phyloP scores from a whole-genome alignment of 2,329 filamentous ascomycete species.

The Ophiostoma sp. region DNA sequence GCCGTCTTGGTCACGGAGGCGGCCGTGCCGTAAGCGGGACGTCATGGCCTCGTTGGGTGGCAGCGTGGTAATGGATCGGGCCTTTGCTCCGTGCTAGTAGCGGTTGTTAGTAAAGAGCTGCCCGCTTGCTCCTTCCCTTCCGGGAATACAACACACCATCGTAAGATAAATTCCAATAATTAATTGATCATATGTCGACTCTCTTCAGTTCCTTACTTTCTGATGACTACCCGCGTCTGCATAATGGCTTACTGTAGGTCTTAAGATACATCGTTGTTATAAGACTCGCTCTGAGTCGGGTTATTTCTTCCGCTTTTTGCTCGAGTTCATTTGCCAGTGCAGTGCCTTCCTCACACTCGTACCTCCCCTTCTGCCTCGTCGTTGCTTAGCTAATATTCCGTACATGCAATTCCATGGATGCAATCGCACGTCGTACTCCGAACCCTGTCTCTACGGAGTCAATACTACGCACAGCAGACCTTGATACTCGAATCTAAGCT shows the following conservation, averaged over 20 bases:
- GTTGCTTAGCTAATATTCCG: too few species aligned
- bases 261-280: too few species aligned
- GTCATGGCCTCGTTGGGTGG: neutral
- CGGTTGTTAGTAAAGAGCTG: neutral
- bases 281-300: too few species aligned
- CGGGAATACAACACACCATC: slow-evolving; percentile 12
- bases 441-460: too few species aligned
- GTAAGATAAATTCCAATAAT: neutral
- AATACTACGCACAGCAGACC: too few species aligned
- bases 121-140: slow-evolving; percentile 11
- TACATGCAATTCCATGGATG: too few species aligned
- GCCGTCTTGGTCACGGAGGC: slow-evolving; percentile 6
- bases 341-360: neutral
- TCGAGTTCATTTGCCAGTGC: neutral
- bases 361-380: neutral
- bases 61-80: slow-evolving; percentile 8
- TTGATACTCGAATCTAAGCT: too few species aligned
- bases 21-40: slow-evolving; percentile 2
- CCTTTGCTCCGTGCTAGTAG: slow-evolving; percentile 8
- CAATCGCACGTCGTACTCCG: too few species aligned
- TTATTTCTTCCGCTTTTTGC: too few species aligned
- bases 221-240: too few species aligned
- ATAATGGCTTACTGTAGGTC: neutral
- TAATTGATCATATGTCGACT: too few species aligned
- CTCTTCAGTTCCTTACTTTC: too few species aligned